A percentile compares a stretch with the other conserved stretches of the same genome.
Conservation (phyloP, 805 yeast genomes). For the Isabelozyma pseudorhagii region DNA sequence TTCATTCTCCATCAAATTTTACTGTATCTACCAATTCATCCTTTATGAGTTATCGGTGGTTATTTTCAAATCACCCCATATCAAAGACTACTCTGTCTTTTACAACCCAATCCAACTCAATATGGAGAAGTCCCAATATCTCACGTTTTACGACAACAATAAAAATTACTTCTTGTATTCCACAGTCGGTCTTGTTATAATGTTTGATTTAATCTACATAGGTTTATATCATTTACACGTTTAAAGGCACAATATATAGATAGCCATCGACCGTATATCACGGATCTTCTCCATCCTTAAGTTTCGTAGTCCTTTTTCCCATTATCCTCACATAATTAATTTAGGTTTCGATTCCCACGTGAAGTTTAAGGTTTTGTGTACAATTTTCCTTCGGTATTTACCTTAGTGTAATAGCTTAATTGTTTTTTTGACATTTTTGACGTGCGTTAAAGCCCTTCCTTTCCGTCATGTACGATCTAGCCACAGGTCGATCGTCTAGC, state of each 20-base stretch:
- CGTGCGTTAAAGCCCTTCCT: not conserved
- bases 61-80: slow-evolving; percentile 6
- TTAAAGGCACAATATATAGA: not conserved
- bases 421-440: not conserved
- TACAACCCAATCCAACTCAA: slow-evolving; percentile 3
- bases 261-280: too few species aligned
- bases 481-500: too few species aligned
- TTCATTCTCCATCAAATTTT: slow-evolving; percentile 27
- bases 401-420: not conserved
- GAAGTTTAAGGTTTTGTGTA: too few species aligned
- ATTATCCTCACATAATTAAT: too few species aligned
- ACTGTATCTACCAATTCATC: slow-evolving; percentile 29
- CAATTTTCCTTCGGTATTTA: not conserved
- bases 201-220: slow-evolving; percentile 3
- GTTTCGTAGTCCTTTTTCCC: too few species aligned
- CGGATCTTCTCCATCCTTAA: too few species aligned
- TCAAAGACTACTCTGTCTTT: slow-evolving; percentile 8
- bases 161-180: slow-evolving; percentile 1
- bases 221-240: not conserved
- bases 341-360: too few species aligned
- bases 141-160: not conserved
- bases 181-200: not conserved
- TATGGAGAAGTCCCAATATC: not conserved
- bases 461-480: too few species aligned
- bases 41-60: slow-evolving; percentile 24